phyloP scores from a whole-genome alignment of 441 rosid genomes.

The Adansonia madagascariensis region DNA sequence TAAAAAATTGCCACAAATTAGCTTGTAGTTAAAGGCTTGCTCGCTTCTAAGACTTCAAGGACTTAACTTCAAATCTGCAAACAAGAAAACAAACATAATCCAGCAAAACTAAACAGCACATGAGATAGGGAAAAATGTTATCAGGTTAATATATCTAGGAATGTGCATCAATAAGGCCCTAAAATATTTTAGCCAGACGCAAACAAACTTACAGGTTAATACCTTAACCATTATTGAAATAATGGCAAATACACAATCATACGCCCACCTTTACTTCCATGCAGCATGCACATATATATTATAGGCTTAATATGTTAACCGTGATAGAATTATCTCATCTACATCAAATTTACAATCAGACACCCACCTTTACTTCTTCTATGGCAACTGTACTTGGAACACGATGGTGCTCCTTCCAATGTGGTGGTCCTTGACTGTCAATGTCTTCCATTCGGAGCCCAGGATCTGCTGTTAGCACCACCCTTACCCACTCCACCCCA shows the following conservation, averaged over 20 bases:
- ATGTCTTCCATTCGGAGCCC: conserved; percentile 73
- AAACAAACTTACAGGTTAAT: background rate
- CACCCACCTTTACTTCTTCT: conserved; percentile 93
- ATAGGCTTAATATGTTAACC: background rate
- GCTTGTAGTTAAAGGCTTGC: background rate
- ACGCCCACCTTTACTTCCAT: background rate
- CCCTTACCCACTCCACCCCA: conserved; percentile 93
- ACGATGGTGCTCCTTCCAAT: conserved; percentile 95
- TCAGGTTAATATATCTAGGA: background rate
- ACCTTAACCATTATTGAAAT: background rate
- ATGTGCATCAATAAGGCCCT: background rate
- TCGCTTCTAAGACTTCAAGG: conserved; percentile 1
- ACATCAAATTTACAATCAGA: conserved; percentile 21
- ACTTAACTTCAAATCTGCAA: background rate
- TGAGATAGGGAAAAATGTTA: background rate
- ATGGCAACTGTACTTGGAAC: conserved; percentile 99
- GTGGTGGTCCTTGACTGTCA: conserved; percentile 64
- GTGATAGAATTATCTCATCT: conserved; percentile 7
- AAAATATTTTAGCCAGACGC: background rate
- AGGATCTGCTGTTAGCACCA: conserved; percentile 82
- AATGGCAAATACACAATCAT: background rate
- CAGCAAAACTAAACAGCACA: conserved; percentile 1
- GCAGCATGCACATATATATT: conserved; percentile 1
- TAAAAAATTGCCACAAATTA: background rate
- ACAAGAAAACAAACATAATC: background rate